Evolutionary conservation across 768 basidiomycete genomes (phyloP), one percentile per base, ranked within the genome.

Genomic region (Boletus subcaerulescens): DNA sequence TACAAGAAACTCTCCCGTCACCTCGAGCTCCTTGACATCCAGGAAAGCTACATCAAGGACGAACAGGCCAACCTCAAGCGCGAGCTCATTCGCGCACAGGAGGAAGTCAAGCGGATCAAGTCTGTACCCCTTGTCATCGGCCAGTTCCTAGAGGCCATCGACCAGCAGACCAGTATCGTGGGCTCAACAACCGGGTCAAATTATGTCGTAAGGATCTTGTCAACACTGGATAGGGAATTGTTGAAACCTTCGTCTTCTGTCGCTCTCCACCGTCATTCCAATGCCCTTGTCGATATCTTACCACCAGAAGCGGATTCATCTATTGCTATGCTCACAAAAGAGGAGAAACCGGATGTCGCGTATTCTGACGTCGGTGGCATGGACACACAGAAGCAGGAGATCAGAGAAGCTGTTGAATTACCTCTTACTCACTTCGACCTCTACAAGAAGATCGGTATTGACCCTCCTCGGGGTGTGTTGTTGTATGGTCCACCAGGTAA

Each of bases 361-460:
- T 99, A 99, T 72, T 78, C 84, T 56, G 97, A 99, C 67, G 91
- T 98, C 41, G 97, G 97, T 65, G 97, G 97, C 44, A 89, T 98
- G 88, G 96, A 98, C 71, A 69, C 84, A 12, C 97, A 99, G 77
- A 99, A 98, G 77, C 96, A 98, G 75, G 96, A 99, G 75, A 98
- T 99, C 57, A 78, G 96, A 59, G 97, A 99, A 74, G 96, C 96
- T 5, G 97, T 99, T 31, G 97, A 99, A 72, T 80, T 99, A 20
- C 97, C 97, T 24, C 77, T 93, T 50, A 93, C 89, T n/a, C 89
- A 99, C 73, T 96, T 96, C 69, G 96, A 99, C 67, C 77, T 99
- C 41, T 99, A 98, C 81, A 92, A 92, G 78, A 98, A 98, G 78
- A 99, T 99, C 66, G 97, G 97, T 61, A 99, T 99, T 60, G 96